Base-by-base conservation (phyloP, 495 filamentous ascomycete genomes). In the Thermothielavioides terrestris region DNA sequence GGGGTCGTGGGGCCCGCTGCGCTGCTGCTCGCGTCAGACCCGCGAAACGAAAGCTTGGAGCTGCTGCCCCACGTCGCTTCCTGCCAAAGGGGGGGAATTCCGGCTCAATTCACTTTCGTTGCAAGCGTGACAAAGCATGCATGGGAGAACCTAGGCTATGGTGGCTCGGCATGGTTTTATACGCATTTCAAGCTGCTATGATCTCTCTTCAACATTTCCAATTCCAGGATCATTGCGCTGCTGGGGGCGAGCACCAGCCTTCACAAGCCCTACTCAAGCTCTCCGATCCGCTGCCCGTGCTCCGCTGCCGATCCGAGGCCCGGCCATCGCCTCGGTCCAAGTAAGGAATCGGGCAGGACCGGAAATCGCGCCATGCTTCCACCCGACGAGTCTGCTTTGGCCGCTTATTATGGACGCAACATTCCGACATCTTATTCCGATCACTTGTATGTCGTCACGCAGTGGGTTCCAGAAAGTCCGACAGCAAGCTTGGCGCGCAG, bases 291-390 rank as follows among this genome's bases (percentile, higher is more conserved):
- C 23, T 42, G 32, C 30, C 44, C 47, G 17, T 45, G 28, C 23
- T 44, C 37, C 37, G 44, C 17, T 49, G 20, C 38, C 52, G 42
- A 49, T 46, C 59, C 59, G 60, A 63, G 60, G 58, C 54, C 52
- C 58, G 54, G 50, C 50, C 23, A 34, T 14, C 10, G n/a, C 6
- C 39, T 60, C 55, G 60, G 54, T 38, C 28, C 36, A 18, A 39
- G 27, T 39, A 18, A 39, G 27, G 35, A 22, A 32, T 56, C 57
- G 60, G 60, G 52, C 52, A 50, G 49, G 57, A 51, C 41, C 57
- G 60, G 60, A 46, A 50, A 9, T 41, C 25, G 12, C 12, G 18
- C 40, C 30, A 28, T 53, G 35, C 42, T 42, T 32, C 37, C 37
- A 39, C 35, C 50, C 45, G 49, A 54, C n/a, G n/a, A n/a, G n/a